A percentile compares a stretch with the other conserved stretches of the same genome.
phyloP scores from a whole-genome alignment of 176 grass and related monocot species.

The Bromus sterilis region DNA sequence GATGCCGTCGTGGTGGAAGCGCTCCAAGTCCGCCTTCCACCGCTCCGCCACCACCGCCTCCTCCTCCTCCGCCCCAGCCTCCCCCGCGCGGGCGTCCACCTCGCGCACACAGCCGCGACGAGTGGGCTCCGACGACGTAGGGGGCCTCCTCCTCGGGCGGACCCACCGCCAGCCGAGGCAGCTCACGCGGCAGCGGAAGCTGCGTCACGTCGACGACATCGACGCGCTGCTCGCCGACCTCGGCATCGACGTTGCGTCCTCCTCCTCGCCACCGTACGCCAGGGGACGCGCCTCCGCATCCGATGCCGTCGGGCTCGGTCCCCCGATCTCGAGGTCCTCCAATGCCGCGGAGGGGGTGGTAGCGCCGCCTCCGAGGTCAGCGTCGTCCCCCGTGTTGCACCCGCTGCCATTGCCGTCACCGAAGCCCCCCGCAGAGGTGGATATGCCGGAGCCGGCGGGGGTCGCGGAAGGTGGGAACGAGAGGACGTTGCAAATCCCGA shows the following conservation, averaged over 20 bases:
- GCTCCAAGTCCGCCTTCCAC: conserved; percentile 49
- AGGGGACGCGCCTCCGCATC: neutral
- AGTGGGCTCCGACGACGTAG: neutral
- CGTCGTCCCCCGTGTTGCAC: conserved; percentile 46
- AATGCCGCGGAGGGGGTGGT: conserved; percentile 37
- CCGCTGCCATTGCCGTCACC: conserved; percentile 66
- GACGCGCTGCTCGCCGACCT: conserved; percentile 22
- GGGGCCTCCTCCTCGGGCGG: conserved; percentile 3
- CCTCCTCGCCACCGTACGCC: conserved; percentile 2
- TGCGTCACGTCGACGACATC: conserved; percentile 46
- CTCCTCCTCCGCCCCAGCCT: conserved; percentile 26
- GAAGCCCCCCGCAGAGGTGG: neutral
- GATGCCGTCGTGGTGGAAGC: conserved; percentile 72
- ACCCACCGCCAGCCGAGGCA: conserved; percentile 1
- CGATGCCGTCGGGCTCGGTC: neutral
- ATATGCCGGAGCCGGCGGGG: neutral
- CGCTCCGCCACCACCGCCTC: conserved; percentile 11
- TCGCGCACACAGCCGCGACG: conserved; percentile 23
- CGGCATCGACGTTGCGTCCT: conserved; percentile 20
- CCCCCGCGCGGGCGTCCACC: conserved; percentile 41
- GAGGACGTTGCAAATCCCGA: conserved; percentile 16
- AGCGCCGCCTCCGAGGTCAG: conserved; percentile 33
- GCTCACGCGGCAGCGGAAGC: conserved; percentile 71
- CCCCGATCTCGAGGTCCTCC: conserved; percentile 33
- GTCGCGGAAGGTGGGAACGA: conserved; percentile 15